Conservation (phyloP, 257 asterid genomes). For the Nicotiana attenuata region DNA sequence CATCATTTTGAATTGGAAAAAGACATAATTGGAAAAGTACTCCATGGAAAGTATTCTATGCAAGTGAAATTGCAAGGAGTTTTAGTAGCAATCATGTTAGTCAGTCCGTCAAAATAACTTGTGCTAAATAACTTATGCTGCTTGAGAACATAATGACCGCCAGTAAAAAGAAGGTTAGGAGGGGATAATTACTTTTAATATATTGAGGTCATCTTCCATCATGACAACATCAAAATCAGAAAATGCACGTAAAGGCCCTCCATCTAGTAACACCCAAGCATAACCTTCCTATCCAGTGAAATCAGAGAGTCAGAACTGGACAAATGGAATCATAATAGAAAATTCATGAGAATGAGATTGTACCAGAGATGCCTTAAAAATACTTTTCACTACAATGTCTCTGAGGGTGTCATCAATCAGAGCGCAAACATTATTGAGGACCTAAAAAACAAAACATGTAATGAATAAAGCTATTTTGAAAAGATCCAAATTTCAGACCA, state of each 20-base stretch:
- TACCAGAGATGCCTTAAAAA: slow-evolving; percentile 86
- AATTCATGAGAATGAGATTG: slow-evolving; percentile 15
- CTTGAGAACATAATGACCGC: not conserved
- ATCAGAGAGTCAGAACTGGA: slow-evolving; percentile 20
- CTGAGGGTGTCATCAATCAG: slow-evolving; percentile 72
- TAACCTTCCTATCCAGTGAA: slow-evolving; percentile 73
- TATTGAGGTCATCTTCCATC: slow-evolving; percentile 84
- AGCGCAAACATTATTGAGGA: slow-evolving; percentile 66
- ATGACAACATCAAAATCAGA: slow-evolving; percentile 61
- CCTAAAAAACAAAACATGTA: slow-evolving; percentile 42
- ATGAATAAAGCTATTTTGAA: slow-evolving; percentile 10
- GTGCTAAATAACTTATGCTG: not conserved
- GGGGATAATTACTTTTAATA: slow-evolving; percentile 56
- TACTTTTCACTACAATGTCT: slow-evolving; percentile 76
- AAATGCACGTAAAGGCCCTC: slow-evolving; percentile 94
- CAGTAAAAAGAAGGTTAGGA: not conserved
- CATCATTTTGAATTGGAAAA: not conserved
- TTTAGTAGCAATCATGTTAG: not conserved
- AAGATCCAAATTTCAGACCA: not conserved
- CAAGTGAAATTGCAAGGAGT: not conserved
- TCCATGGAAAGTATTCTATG: not conserved
- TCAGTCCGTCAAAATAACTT: not conserved
- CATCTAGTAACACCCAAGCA: slow-evolving; percentile 90
- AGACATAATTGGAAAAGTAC: not conserved
- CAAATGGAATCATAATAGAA: slow-evolving; percentile 2